A percentile compares a stretch with the other conserved stretches of the same genome.
These are phyloP conservation scores for Sphenostylis stenocarpa DNA, from an alignment of 306 rosid genomes.

Conservation along the genomic window DNA sequence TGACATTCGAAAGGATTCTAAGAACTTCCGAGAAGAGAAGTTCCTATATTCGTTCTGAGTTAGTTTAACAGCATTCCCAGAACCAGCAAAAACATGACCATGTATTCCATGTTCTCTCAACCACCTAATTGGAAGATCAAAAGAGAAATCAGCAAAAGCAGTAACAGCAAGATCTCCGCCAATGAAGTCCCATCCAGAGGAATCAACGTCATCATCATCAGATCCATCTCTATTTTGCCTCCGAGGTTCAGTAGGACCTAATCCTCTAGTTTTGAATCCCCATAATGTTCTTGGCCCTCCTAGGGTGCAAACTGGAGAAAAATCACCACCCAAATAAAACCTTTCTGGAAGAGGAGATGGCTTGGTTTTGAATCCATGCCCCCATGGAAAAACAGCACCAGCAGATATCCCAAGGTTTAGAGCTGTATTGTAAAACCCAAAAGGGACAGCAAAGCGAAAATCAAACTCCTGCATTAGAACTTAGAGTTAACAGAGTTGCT, in stretches of 20 bases:
- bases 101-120: constrained; percentile 79
- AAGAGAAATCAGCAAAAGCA: constrained; percentile 85
- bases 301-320: constrained; percentile 83
- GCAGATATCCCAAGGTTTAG: constrained; percentile 78
- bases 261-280: constrained; percentile 86
- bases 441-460: constrained; percentile 73
- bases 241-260: constrained; percentile 77
- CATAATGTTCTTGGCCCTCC: constrained; percentile 83
- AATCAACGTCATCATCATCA: constrained; percentile 43
- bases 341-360: constrained; percentile 82
- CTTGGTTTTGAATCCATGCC: constrained; percentile 69
- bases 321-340: constrained; percentile 89
- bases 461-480: constrained; percentile 68
- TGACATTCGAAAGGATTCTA: constrained; percentile 68
- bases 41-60: constrained; percentile 66
- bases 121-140: constrained; percentile 80
- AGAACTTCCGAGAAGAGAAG: constrained; percentile 58
- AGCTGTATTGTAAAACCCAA: constrained; percentile 74
- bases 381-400: constrained; percentile 82
- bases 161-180: constrained; percentile 96
- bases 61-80: constrained; percentile 74
- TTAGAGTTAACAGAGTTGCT: constrained; percentile 15
- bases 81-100: constrained; percentile 83
- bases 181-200: constrained; percentile 57
- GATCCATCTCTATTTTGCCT: constrained; percentile 50